Base-by-base conservation (phyloP, 2,329 filamentous ascomycete genomes). In the Diaporthe citri region DNA sequence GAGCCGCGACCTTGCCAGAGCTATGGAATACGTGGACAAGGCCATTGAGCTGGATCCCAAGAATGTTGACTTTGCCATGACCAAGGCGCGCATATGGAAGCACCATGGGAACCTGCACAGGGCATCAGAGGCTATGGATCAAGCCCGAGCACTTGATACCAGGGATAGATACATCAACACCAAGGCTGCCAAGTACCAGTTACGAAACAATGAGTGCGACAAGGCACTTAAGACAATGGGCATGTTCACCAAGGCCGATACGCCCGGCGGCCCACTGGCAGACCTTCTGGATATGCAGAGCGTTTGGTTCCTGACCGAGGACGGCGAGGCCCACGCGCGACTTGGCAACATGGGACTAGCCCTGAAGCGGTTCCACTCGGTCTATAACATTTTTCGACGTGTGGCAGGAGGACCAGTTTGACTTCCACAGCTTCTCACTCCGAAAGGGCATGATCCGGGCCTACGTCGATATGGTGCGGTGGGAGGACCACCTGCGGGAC, bases 201-300 rank as follows among this genome's bases (percentile, higher is more conserved):
- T 99, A 64, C 92, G 97, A 73, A 97, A 98, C 84, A 92, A 98
- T 83, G 92, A 98, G 82, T 97, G 95, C 81, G 94, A 97, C 70
- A 92, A 92, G 79, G 96, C 94, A 0, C 86, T 98, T 71, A 91
- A 94, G 80, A 98, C 95, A 0, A 95, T 98, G 88, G 94, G 95
- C 77, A 90, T 98, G 78, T 99, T 99, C 85, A 99, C 97, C 0
- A 90, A 96, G 72, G 96, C 96, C 71, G 97, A 99, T 81, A 94
- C 95, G 5, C 90, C 93, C 17, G 95, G 95, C 8, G 97, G 97
- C 1, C 94, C 97, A 6, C 87, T 99, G 55, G 94, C 93, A 64
- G 97, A 99, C 83, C 90, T 99, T 48, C 90, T 97, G 78, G 97
- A 99, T 80, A 99, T 99, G 97, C 97, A 99, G 85, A 98, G 96